Evolutionary conservation across 148 eudicot species (phyloP).

Genomic region (Selenicereus undatus): DNA sequence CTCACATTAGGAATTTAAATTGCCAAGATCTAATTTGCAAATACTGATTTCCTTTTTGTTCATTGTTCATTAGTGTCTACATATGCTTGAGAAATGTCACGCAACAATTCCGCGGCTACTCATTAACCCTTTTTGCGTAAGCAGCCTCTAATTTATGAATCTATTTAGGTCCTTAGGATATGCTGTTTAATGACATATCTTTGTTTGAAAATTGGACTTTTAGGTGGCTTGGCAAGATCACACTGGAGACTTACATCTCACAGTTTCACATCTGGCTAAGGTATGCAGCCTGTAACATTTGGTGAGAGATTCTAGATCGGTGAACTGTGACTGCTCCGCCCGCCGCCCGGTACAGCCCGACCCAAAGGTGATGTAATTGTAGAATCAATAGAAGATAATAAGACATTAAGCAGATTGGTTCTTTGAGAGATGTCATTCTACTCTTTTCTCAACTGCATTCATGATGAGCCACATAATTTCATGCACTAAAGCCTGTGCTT

Average conservation of each 20-base stretch:
- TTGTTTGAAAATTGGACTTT: constrained; percentile 17
- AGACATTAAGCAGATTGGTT: not conserved
- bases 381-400: not conserved
- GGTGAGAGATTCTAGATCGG: not conserved
- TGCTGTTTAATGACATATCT: not conserved
- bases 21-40: not conserved
- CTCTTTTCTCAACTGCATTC: not conserved
- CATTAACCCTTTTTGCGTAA: constrained; percentile 93
- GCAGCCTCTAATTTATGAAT: constrained; percentile 26
- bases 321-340: not conserved
- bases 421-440: not conserved
- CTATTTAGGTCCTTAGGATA: not conserved
- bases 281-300: constrained; percentile 30
- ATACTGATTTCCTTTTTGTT: constrained; percentile 17
- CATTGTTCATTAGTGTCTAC: constrained; percentile 59
- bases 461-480: constrained; percentile 2
- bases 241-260: constrained; percentile 91
- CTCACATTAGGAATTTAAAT: not conserved
- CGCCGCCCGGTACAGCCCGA: too few relatives aligned
- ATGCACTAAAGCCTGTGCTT: not conserved
- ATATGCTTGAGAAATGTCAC: constrained; percentile 89
- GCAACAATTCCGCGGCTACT: constrained; percentile 67
- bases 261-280: constrained; percentile 96
- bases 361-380: not conserved
- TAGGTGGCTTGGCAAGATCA: constrained; percentile 97